Base-by-base conservation (phyloP, 768 basidiomycete genomes). In the Suillus weaverae region DNA sequence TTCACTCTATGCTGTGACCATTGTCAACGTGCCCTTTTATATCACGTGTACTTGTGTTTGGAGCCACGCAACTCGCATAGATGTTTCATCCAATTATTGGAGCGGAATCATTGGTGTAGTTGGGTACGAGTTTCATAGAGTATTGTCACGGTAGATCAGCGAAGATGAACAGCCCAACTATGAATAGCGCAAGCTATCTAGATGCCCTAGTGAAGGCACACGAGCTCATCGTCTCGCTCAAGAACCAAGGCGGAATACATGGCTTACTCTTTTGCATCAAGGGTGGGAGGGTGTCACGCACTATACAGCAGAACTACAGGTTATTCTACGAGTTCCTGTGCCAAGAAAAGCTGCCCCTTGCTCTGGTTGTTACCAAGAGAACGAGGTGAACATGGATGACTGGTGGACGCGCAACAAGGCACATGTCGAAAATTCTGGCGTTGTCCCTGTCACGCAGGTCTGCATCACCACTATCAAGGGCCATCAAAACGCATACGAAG, bases 181-280 rank as follows among this genome's bases (percentile, higher is more conserved):
- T 71, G 62, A 71, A 69, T 2, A 67, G 73, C 60, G 26, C 32
- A 4, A 33, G 68, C 51, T 76, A 70, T 54, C 70, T 69, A 51
- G 65, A 68, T 14, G 69, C 74, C 5, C 68, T 79, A 44, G 70
- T 70, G 48, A 65, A 76, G 46, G 73, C 76, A 9, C 74, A 78
- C 33, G 62, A 53, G 46, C 61, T 83, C 20, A 69, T 84, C 67
- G 69, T 72, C 39, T 66, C 64, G 1, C 73, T 83, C 32, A 69
- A 75, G 30, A 55, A 61, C 38, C 66, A 68, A 4, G 77, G 71
- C 33, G 81, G 83, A 9, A 67, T 83, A 41, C 77, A 73, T 66
- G 75, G 83, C 33, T 76, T 83, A 35, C 64, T 83, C 38, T 74
- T 77, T 51, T 76, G 76, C 68, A 77, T n/a, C 63, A 76, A 63